phyloP scores from a whole-genome alignment of 2,329 filamentous ascomycete genomes.

The Xylariomycetidae sp. region DNA sequence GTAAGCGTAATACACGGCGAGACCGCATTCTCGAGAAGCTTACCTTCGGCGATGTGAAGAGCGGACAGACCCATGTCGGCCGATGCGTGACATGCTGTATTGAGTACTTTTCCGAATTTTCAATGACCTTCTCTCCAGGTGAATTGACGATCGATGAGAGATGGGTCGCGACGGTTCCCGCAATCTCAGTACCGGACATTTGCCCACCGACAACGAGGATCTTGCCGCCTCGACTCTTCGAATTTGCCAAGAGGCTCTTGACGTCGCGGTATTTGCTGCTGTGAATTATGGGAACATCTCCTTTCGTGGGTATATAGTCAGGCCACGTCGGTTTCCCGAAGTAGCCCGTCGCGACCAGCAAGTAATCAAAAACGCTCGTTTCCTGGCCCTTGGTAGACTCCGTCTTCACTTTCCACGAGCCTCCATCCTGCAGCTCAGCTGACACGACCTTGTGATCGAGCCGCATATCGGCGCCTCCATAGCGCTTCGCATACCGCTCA shows the following conservation, averaged over 20 bases:
- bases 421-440: conserved; percentile 29
- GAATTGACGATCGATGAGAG: conserved; percentile 60
- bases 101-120: conserved; percentile 44
- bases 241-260: conserved; percentile 38
- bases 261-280: conserved; percentile 63
- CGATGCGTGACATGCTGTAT: conserved; percentile 66
- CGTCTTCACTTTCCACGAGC: conserved; percentile 38
- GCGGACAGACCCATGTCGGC: conserved; percentile 68
- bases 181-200: conserved; percentile 77
- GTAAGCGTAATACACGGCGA: not conserved
- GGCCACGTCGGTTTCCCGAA: conserved; percentile 61
- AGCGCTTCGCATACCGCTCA: conserved; percentile 56
- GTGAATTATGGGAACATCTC: conserved; percentile 53
- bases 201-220: conserved; percentile 75
- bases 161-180: conserved; percentile 66
- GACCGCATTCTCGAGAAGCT: conserved; percentile 5
- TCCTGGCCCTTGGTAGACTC: conserved; percentile 30
- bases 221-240: conserved; percentile 42
- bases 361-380: conserved; percentile 59
- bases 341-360: conserved; percentile 72
- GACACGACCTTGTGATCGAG: conserved; percentile 44
- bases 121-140: conserved; percentile 36
- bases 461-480: conserved; percentile 43
- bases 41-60: conserved; percentile 49
- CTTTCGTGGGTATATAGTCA: conserved; percentile 30